These are phyloP conservation scores for Suhomyces sp. DNA, from an alignment of 805 yeast genomes.

Conservation along the genomic window DNA sequence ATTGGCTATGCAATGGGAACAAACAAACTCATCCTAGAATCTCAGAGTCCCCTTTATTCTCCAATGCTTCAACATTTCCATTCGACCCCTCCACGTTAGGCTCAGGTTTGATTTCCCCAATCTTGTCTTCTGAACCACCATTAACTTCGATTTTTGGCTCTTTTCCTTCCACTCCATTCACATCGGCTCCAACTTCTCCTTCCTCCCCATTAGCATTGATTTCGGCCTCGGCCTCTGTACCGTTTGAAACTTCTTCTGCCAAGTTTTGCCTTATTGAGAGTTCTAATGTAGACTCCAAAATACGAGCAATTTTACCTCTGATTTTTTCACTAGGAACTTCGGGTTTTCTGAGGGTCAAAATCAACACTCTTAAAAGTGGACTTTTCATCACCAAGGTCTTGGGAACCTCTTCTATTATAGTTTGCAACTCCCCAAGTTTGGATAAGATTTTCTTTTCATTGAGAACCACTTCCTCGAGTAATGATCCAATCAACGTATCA, in stretches of 20 bases:
- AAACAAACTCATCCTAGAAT: no score
- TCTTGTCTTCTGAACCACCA: neutral
- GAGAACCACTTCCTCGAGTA: slow-evolving; percentile 15
- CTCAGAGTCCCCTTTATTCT: no score
- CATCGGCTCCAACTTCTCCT: slow-evolving; percentile 9
- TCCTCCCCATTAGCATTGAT: slow-evolving; percentile 8
- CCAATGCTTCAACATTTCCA: no score
- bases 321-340: slow-evolving; percentile 20
- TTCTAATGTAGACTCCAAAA: slow-evolving; percentile 17
- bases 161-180: slow-evolving; percentile 6
- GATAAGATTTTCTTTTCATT: slow-evolving; percentile 17
- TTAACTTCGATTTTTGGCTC: slow-evolving; percentile 4
- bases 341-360: slow-evolving; percentile 31
- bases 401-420: slow-evolving; percentile 24
- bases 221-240: slow-evolving; percentile 7
- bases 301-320: slow-evolving; percentile 15
- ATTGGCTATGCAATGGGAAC: no score
- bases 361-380: slow-evolving; percentile 29
- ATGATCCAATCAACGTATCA: slow-evolving; percentile 15
- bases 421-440: slow-evolving; percentile 16
- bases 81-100: neutral
- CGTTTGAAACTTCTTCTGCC: slow-evolving; percentile 7
- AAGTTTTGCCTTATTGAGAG: slow-evolving; percentile 11
- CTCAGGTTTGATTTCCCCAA: slow-evolving; percentile 1
- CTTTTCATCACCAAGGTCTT: slow-evolving; percentile 30